Conservation (phyloP, 2,329 filamentous ascomycete species). For the Fusarium circinatum region DNA sequence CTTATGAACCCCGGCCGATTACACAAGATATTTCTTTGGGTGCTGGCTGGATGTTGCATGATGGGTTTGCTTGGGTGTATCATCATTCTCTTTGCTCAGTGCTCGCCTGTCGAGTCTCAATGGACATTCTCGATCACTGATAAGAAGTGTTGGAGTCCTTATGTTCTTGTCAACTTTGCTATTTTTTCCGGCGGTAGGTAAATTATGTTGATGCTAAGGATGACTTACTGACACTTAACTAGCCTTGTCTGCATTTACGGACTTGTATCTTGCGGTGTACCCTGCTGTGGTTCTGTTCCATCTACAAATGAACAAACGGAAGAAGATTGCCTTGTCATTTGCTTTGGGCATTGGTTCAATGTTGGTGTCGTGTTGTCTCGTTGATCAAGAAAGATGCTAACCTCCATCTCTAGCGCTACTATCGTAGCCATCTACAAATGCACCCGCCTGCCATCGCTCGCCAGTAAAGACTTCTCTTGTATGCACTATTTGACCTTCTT, state of each 20-base stretch:
- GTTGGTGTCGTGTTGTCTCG: slow-evolving; percentile 25
- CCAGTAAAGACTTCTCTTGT: slow-evolving; percentile 42
- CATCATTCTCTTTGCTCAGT: slow-evolving; percentile 55
- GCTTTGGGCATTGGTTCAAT: slow-evolving; percentile 54
- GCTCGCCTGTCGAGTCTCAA: slow-evolving; percentile 50
- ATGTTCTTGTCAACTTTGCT: slow-evolving; percentile 52
- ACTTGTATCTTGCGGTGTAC: slow-evolving; percentile 56
- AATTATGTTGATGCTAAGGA: too few relatives aligned
- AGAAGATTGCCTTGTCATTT: slow-evolving; percentile 53
- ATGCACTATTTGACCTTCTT: neutral
- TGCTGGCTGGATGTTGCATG: slow-evolving; percentile 45
- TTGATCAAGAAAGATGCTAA: accelerated
- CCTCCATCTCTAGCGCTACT: slow-evolving; percentile 24
- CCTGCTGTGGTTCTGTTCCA: slow-evolving; percentile 51
- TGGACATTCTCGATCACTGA: slow-evolving; percentile 52
- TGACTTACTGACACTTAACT: neutral
- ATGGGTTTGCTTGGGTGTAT: slow-evolving; percentile 49
- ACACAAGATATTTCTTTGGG: slow-evolving; percentile 52
- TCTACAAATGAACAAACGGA: slow-evolving; percentile 51
- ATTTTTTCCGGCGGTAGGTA: slow-evolving; percentile 53
- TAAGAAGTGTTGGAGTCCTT: slow-evolving; percentile 48
- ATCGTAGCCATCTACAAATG: slow-evolving; percentile 49
- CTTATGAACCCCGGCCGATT: slow-evolving; percentile 50
- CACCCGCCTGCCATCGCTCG: slow-evolving; percentile 48
- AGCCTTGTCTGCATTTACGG: slow-evolving; percentile 51